A percentile compares a stretch with the other conserved stretches of the same genome.
Conservation (phyloP, 1,139 yeast species). For the Nematodospora anomalae region DNA sequence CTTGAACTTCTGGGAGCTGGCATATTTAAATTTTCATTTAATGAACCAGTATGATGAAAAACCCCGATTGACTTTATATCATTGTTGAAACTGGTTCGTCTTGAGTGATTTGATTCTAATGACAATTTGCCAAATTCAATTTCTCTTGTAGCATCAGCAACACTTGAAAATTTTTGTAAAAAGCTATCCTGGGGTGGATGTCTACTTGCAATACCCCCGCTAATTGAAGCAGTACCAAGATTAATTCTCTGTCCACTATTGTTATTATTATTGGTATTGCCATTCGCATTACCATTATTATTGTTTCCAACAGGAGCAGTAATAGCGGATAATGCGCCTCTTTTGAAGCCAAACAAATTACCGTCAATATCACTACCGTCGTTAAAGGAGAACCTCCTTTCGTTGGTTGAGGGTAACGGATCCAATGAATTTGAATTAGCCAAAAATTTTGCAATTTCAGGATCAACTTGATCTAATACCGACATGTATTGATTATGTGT, state of each 20-base stretch:
- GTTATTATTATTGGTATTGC: constrained; percentile 6
- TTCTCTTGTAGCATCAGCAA: constrained; percentile 79
- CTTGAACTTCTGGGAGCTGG: constrained; percentile 40
- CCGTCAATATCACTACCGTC: constrained; percentile 48
- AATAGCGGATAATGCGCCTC: constrained; percentile 50
- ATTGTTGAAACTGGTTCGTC: constrained; percentile 53
- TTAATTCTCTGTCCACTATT: constrained; percentile 22
- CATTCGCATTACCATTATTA: constrained; percentile 7
- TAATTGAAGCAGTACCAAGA: constrained; percentile 62
- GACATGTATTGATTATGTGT: constrained; percentile 27
- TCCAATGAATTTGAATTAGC: constrained; percentile 13
- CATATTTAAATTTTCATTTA: constrained; percentile 53
- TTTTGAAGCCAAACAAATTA: constrained; percentile 44
- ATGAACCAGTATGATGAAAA: constrained; percentile 32
- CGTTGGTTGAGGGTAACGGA: constrained; percentile 13
- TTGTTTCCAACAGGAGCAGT: constrained; percentile 36
- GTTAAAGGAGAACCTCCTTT: constrained; percentile 38
- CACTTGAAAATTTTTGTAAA: constrained; percentile 66
- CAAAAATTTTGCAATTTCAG: constrained; percentile 48
- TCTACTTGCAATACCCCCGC: constrained; percentile 55
- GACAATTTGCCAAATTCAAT: constrained; percentile 49
- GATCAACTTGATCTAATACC: constrained; percentile 42
- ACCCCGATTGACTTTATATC: constrained; percentile 16
- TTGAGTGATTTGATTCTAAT: constrained; percentile 24
- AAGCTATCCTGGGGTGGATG: constrained; percentile 53